Conservation (phyloP, 495 filamentous ascomycete species). For the Melanomma pulvis-pyrius region DNA sequence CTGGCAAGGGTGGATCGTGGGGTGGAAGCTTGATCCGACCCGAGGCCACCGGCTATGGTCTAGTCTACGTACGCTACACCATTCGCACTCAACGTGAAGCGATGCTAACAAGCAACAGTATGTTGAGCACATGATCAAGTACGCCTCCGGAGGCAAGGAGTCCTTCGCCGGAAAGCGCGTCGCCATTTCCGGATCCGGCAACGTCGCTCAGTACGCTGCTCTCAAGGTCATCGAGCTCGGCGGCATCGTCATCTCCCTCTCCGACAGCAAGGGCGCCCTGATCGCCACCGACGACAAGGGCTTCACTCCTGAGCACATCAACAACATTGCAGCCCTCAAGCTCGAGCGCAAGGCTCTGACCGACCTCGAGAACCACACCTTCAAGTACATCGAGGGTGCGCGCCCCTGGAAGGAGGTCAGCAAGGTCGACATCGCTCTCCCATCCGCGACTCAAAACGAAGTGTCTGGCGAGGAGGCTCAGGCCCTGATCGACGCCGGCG, state of each 20-base stretch:
- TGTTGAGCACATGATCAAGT: slow-evolving; percentile 91
- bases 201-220: slow-evolving; percentile 97
- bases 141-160: slow-evolving; percentile 78
- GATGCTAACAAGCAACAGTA: slow-evolving; percentile 52
- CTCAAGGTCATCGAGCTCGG: slow-evolving; percentile 97
- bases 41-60: slow-evolving; percentile 95
- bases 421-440: slow-evolving; percentile 87
- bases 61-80: slow-evolving; percentile 70
- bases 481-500: slow-evolving; percentile 73
- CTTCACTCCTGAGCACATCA: slow-evolving; percentile 78
- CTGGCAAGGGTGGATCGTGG: slow-evolving; percentile 91
- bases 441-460: slow-evolving; percentile 96
- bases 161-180: slow-evolving; percentile 90
- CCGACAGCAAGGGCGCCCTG: slow-evolving; percentile 85
- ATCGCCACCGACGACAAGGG: slow-evolving; percentile 65
- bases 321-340: slow-evolving; percentile 79
- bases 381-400: slow-evolving; percentile 85
- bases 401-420: slow-evolving; percentile 90
- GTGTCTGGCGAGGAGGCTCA: slow-evolving; percentile 86
- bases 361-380: slow-evolving; percentile 63
- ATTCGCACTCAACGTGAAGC: not conserved
- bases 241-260: slow-evolving; percentile 88
- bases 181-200: slow-evolving; percentile 94
- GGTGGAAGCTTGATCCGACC: slow-evolving; percentile 93
- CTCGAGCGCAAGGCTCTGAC: slow-evolving; percentile 81